A percentile compares a stretch with the other conserved stretches of the same genome.
These are phyloP conservation scores for Syzygium syzygioides DNA, from an alignment of 441 rosid species.

Conservation along the genomic window DNA sequence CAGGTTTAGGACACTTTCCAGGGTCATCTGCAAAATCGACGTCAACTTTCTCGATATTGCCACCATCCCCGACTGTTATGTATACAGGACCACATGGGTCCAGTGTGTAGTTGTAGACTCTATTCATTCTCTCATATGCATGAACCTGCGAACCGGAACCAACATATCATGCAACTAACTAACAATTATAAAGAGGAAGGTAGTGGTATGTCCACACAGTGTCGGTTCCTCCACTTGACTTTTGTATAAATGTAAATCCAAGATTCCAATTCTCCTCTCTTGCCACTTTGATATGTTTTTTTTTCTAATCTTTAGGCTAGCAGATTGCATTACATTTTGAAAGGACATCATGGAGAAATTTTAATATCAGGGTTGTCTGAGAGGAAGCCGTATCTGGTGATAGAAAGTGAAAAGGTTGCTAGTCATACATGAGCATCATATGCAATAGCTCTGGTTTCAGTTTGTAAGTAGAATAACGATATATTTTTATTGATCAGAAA, in stretches of 20 bases:
- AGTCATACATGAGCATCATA: not conserved
- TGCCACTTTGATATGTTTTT: not conserved
- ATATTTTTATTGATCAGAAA: too few relatives aligned
- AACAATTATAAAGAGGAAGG: not conserved
- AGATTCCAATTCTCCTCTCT: not conserved
- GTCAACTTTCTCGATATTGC: slow-evolving; percentile 52
- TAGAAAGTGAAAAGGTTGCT: not conserved
- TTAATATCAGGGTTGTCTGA: not conserved
- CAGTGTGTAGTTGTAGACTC: slow-evolving; percentile 46
- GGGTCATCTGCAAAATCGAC: slow-evolving; percentile 54
- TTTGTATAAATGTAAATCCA: not conserved
- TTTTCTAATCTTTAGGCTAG: not conserved
- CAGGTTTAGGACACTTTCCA: slow-evolving; percentile 48
- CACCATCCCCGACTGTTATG: slow-evolving; percentile 59
- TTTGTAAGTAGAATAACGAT: too few relatives aligned
- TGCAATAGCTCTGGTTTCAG: not conserved
- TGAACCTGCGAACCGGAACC: slow-evolving; percentile 37
- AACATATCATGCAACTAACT: slow-evolving; percentile 7
- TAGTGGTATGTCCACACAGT: not conserved
- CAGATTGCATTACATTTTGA: not conserved
- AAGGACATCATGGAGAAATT: not conserved
- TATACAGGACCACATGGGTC: slow-evolving; percentile 52
- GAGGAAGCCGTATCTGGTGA: not conserved
- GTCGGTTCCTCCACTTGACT: not conserved
- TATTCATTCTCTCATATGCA: slow-evolving; percentile 63